Percentiles rank a stretch among this genome's conserved stretches.
These are phyloP conservation scores for Kuraishia floccosa DNA, from an alignment of 805 yeast genomes.

Conservation along the genomic window DNA sequence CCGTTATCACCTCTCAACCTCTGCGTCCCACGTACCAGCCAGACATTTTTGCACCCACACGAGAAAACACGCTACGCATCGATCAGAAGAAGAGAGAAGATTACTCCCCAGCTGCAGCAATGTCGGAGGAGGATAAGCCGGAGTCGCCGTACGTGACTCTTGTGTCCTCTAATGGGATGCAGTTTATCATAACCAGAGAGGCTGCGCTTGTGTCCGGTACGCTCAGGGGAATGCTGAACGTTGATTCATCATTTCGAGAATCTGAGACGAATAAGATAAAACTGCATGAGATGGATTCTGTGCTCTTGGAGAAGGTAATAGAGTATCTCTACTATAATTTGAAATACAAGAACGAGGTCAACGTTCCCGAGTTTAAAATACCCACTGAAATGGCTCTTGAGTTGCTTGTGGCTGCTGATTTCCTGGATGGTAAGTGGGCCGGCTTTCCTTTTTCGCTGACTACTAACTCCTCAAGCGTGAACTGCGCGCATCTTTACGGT, in stretches of 20 bases:
- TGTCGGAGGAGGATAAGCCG: slow-evolving; percentile 6
- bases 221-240: slow-evolving; percentile 40
- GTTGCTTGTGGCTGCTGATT: slow-evolving; percentile 87
- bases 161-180: slow-evolving; percentile 62
- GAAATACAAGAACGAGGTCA: slow-evolving; percentile 52
- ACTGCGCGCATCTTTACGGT: too few relatives aligned
- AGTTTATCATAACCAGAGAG: slow-evolving; percentile 50
- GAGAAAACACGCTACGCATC: too few relatives aligned
- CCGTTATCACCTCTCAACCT: too few relatives aligned
- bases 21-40: too few relatives aligned
- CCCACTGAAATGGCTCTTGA: slow-evolving; percentile 95
- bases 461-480: background rate
- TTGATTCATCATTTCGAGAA: slow-evolving; percentile 42
- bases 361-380: slow-evolving; percentile 76
- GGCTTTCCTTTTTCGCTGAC: background rate
- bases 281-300: slow-evolving; percentile 56
- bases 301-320: slow-evolving; percentile 64
- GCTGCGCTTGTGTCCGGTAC: slow-evolving; percentile 72
- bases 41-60: too few relatives aligned
- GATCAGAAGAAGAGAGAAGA: too few relatives aligned
- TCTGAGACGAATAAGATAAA: slow-evolving; percentile 41
- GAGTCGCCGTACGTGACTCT: slow-evolving; percentile 40
- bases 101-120: too few relatives aligned
- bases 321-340: slow-evolving; percentile 74
- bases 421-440: slow-evolving; percentile 43